A percentile compares a stretch with the other conserved stretches of the same genome.
phyloP scores from a whole-genome alignment of 2,329 filamentous ascomycete genomes.

The Clarireedia sp. region DNA sequence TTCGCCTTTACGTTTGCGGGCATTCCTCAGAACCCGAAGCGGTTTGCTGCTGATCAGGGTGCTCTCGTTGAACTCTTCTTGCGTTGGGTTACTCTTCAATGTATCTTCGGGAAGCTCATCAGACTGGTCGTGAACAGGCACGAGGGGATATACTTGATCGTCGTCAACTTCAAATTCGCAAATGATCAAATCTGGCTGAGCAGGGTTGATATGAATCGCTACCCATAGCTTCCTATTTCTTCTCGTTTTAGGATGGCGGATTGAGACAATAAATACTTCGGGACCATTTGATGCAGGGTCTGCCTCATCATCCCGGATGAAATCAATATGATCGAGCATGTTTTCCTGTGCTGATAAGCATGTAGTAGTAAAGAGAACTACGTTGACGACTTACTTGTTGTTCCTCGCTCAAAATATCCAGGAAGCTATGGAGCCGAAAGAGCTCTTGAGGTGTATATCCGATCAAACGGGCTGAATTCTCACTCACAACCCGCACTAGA shows the following conservation, averaged over 20 bases:
- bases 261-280: constrained; percentile 74
- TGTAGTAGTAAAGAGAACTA: background rate
- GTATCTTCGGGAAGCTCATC: constrained; percentile 66
- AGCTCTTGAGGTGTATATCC: constrained; percentile 71
- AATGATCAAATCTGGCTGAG: constrained; percentile 63
- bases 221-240: constrained; percentile 70
- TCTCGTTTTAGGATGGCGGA: constrained; percentile 41
- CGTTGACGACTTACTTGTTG: constrained; percentile 2
- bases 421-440: constrained; percentile 67
- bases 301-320: constrained; percentile 73
- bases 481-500: constrained; percentile 65
- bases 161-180: constrained; percentile 88
- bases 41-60: constrained; percentile 70
- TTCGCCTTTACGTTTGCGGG: constrained; percentile 54
- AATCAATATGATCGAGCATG: constrained; percentile 78
- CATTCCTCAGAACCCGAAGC: constrained; percentile 66
- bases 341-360: constrained; percentile 56
- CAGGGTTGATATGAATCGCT: constrained; percentile 68
- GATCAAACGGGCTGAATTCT: constrained; percentile 69
- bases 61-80: constrained; percentile 67
- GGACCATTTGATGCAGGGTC: constrained; percentile 70
- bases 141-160: constrained; percentile 59
- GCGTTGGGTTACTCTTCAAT: constrained; percentile 61
- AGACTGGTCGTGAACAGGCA: constrained; percentile 50
- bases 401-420: constrained; percentile 49